Conservation (phyloP, 192 early-diverging fungal species). For the Coemansia sp. region DNA sequence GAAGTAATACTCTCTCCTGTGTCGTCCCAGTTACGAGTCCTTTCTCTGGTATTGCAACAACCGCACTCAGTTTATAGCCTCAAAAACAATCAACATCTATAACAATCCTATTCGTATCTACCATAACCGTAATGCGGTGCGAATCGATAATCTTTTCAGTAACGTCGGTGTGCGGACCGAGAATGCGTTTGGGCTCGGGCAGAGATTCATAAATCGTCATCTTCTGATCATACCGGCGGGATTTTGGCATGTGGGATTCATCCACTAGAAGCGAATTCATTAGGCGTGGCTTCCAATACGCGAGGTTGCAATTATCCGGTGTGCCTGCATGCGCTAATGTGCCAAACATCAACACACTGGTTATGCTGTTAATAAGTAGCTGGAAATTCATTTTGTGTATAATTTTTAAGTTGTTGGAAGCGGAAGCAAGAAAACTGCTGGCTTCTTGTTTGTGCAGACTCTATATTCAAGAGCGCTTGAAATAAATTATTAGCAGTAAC, state of each 20-base stretch:
- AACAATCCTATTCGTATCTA: constrained; percentile 23
- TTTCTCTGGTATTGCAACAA: too few species aligned
- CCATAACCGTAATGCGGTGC: constrained; percentile 30
- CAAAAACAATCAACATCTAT: constrained; percentile 39
- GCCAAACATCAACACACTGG: not conserved
- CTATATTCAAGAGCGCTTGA: too few species aligned
- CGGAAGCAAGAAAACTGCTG: not conserved
- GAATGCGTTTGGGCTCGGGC: constrained; percentile 22
- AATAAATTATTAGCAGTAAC: too few species aligned
- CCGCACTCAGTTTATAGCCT: not conserved
- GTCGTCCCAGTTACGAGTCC: too few species aligned
- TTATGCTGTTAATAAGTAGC: not conserved
- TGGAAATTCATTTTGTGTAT: not conserved
- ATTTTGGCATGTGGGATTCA: constrained; percentile 10
- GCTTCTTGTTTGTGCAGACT: too few species aligned
- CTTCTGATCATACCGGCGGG: constrained; percentile 9
- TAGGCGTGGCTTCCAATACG: constrained; percentile 36
- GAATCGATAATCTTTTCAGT: constrained; percentile 22
- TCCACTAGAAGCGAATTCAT: constrained; percentile 25
- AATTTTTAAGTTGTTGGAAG: not conserved
- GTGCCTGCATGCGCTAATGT: not conserved
- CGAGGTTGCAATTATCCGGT: constrained; percentile 33
- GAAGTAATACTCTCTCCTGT: too few species aligned
- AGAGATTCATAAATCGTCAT: constrained; percentile 25
- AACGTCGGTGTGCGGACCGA: constrained; percentile 28